A percentile compares a stretch with the other conserved stretches of the same genome.
Conservation (phyloP, 1,139 yeast species). For the Saccharomyces hybrid region DNA sequence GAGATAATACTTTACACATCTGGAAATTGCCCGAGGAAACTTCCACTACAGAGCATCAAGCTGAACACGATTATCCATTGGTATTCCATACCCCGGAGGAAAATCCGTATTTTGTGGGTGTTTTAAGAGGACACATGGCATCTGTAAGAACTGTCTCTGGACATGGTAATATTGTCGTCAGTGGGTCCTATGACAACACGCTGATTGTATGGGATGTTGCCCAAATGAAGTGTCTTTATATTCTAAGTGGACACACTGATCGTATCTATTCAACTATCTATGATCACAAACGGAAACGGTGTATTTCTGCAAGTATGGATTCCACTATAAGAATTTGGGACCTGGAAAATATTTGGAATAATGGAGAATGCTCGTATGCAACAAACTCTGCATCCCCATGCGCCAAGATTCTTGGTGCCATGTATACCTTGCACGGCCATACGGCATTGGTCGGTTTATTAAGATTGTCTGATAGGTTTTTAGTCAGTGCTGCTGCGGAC, state of each 20-base stretch:
- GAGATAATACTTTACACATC: conserved; percentile 82
- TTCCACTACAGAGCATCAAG: conserved; percentile 21
- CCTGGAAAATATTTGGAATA: conserved; percentile 38
- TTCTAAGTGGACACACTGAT: conserved; percentile 76
- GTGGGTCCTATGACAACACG: conserved; percentile 87
- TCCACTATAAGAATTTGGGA: conserved; percentile 88
- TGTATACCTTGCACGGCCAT: conserved; percentile 55
- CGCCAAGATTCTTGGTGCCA: conserved; percentile 27
- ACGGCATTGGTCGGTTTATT: conserved; percentile 82
- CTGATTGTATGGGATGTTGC: conserved; percentile 89
- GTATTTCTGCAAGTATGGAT: conserved; percentile 92
- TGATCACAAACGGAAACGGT: conserved; percentile 65
- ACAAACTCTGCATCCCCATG: conserved; percentile 24
- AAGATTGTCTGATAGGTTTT: conserved; percentile 63
- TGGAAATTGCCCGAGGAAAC: conserved; percentile 73
- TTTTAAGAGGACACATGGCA: conserved; percentile 75
- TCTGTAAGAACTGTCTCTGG: conserved; percentile 88
- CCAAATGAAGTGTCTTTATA: conserved; percentile 64
- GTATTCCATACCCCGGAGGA: conserved; percentile 37
- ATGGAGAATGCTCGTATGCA: conserved; percentile 25
- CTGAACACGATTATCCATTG: conserved; percentile 29
- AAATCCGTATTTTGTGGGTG: conserved; percentile 71
- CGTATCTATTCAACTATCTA: conserved; percentile 81
- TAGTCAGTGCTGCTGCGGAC: conserved; percentile 97
- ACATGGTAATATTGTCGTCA: conserved; percentile 71